Base-by-base conservation (phyloP, 1,284 basidiomycete genomes). In the Wolfiporia cocos region DNA sequence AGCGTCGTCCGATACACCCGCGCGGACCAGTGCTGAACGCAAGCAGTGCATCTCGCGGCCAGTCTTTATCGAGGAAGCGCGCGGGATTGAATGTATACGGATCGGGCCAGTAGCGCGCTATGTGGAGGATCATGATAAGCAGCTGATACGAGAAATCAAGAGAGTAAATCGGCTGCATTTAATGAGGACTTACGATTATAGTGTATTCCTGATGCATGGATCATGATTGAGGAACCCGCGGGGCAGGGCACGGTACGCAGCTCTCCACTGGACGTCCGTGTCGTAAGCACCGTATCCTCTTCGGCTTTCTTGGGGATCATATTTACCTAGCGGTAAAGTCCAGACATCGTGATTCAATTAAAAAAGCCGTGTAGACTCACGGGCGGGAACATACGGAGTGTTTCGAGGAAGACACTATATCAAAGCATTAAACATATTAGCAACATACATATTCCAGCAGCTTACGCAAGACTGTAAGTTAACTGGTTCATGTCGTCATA, bases 321-420 rank as follows among this genome's bases (percentile, higher is more conserved):
- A 2, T 59, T 53, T 4, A 68, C 70, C n/a, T n/a, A n/a, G n/a
- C n/a, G n/a, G n/a, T n/a, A n/a, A n/a, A n/a, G n/a, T n/a, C n/a
- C n/a, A n/a, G n/a, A n/a, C n/a, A n/a, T n/a, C n/a, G n/a, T n/a
- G n/a, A n/a, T n/a, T n/a, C n/a, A n/a, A n/a, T n/a, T n/a, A n/a
- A n/a, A n/a, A n/a, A n/a, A n/a, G n/a, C n/a, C n/a, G n/a, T n/a
- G n/a, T n/a, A n/a, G n/a, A n/a, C n/a, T n/a, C n/a, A n/a, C n/a
- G 7, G 76, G 68, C 34, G 80, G 75, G 53, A 74, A 80, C 50
- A 81, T 59, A 15, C 81, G 68, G 9, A 84, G 61, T 0, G 77
- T 73, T 57, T 85, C 81, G 54, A 80, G 68, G 43, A 78, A 63
- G 1, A 76, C 72, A 7, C 76, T 79, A 41, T 48, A 49, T n/a